A percentile compares a stretch with the other conserved stretches of the same genome.
Conservation (phyloP, 352 stramenopile species). For the Pythium coloratum region DNA sequence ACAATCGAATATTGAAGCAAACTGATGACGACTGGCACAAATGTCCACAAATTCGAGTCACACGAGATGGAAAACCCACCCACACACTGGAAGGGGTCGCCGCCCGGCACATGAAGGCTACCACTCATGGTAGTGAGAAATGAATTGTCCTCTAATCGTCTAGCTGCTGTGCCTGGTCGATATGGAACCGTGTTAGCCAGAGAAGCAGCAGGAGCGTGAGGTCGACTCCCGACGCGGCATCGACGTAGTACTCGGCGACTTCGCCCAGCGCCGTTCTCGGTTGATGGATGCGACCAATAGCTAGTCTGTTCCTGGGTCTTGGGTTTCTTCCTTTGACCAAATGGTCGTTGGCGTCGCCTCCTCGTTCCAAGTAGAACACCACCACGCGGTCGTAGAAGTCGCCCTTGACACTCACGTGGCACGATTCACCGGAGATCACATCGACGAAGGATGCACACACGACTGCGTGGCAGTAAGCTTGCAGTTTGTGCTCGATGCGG, state of each 20-base stretch:
- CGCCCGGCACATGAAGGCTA: not conserved
- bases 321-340: too few species aligned
- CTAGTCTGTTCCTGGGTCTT: too few species aligned
- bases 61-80: too few species aligned
- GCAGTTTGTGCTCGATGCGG: not conserved
- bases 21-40: too few species aligned
- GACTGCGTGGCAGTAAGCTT: not conserved
- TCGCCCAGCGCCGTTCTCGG: not conserved
- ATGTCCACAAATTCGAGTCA: too few species aligned
- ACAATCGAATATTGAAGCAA: too few species aligned
- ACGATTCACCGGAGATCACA: not conserved
- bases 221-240: slow-evolving; percentile 15
- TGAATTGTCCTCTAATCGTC: not conserved
- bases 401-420: slow-evolving; percentile 7
- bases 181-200: slow-evolving; percentile 10
- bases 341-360: not conserved
- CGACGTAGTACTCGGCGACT: slow-evolving; percentile 10
- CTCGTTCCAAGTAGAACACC: slow-evolving; percentile 16
- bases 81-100: too few species aligned
- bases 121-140: not conserved
- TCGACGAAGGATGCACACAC: slow-evolving; percentile 13
- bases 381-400: slow-evolving; percentile 4
- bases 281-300: slow-evolving; percentile 10
- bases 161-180: not conserved
- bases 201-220: slow-evolving; percentile 20